Conservation (phyloP, 306 rosid species). For the Echinosophora koreensis region DNA sequence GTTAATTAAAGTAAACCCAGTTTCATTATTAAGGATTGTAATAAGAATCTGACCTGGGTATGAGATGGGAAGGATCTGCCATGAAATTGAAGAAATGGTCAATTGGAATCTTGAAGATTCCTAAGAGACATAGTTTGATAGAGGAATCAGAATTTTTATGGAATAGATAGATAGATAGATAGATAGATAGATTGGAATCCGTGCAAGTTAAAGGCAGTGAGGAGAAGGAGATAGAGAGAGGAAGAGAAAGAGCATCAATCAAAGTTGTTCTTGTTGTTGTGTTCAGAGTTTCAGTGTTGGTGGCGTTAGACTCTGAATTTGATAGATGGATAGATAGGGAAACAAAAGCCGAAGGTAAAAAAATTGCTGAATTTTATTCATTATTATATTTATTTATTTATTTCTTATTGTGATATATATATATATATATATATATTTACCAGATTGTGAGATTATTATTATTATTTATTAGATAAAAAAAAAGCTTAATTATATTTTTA, state of each 20-base stretch:
- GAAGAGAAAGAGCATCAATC: neutral
- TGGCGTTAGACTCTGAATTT: constrained; percentile 25
- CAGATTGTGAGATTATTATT: too few species aligned
- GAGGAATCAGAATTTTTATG: constrained; percentile 18
- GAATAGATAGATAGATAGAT: neutral
- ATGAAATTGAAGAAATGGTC: constrained; percentile 56
- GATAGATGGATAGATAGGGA: neutral
- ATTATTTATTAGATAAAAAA: too few species aligned
- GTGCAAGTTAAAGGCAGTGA: constrained; percentile 2
- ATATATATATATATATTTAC: too few species aligned
- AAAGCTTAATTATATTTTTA: too few species aligned
- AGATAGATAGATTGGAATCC: constrained; percentile 33
- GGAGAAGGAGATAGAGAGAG: constrained; percentile 2
- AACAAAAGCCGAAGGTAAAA: constrained; percentile 5
- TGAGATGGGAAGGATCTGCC: constrained; percentile 60
- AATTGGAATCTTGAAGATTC: constrained; percentile 25
- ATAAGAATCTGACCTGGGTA: constrained; percentile 62
- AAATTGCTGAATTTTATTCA: constrained; percentile 6
- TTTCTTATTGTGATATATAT: too few species aligned
- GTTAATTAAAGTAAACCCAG: neutral
- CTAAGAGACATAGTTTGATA: constrained; percentile 18
- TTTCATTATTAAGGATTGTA: neutral
- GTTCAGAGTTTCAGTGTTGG: constrained; percentile 42
- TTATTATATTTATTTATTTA: constrained; percentile 4
- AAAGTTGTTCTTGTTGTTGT: neutral